These are phyloP conservation scores for Nitzschia sp. DNA, from an alignment of 108 stramenopile genomes.

Conservation along the genomic window DNA sequence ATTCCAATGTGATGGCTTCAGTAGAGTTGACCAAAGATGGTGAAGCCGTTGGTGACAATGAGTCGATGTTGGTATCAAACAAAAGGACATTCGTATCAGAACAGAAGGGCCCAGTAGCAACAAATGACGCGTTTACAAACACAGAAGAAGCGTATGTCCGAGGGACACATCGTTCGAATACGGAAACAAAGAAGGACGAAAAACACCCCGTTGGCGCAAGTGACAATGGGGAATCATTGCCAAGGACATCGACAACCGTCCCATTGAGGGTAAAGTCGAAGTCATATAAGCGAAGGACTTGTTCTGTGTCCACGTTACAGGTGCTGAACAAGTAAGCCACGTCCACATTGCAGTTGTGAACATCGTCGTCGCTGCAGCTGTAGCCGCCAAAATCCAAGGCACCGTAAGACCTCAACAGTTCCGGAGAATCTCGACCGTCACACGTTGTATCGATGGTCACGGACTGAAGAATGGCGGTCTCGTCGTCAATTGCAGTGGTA, in stretches of 20 bases:
- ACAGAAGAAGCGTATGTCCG: neutral
- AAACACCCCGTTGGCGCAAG: constrained; percentile 18
- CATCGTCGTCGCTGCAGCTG: constrained; percentile 20
- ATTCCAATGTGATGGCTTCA: too few relatives aligned
- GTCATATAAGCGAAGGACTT: constrained; percentile 5
- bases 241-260: neutral
- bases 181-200: neutral
- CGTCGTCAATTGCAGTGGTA: constrained; percentile 8
- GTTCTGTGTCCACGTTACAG: constrained; percentile 15
- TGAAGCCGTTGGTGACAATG: neutral
- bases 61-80: neutral
- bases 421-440: constrained; percentile 13
- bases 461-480: constrained; percentile 1
- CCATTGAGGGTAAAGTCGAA: constrained; percentile 3
- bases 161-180: constrained; percentile 12
- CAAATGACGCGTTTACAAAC: neutral
- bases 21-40: neutral
- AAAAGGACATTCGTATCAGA: neutral
- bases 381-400: constrained; percentile 23
- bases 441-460: constrained; percentile 21
- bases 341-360: constrained; percentile 20
- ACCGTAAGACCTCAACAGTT: constrained; percentile 18
- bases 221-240: neutral
- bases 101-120: neutral
- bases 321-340: constrained; percentile 7